Evolutionary conservation across 371 early-diverging fungal genomes (phyloP), one percentile per base, ranked within the genome.

Genomic region (Rhizopus stolonifer): DNA sequence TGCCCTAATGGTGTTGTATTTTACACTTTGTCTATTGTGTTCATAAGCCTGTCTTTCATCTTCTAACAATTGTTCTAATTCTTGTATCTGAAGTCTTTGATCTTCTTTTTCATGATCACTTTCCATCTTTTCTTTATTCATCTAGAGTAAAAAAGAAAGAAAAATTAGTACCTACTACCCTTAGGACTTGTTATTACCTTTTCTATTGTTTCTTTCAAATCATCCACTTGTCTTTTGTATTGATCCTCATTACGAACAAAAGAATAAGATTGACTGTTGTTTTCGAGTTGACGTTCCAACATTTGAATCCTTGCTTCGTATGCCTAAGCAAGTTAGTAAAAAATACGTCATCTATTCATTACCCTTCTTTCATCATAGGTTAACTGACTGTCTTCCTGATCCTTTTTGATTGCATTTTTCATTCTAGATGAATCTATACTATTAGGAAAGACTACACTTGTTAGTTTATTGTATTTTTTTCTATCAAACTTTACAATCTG

Each of bases 11-110:
- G 14, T n/a, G 0, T 14, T 15, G 24, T 6, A 26, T 46, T 68
- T 54, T 68, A 70, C 71, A 46, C 72, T 72, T 18, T 64, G 52
- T 32, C 70, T 49, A 31, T 45, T 45, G 15, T 45, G 46, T 15
- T 45, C 46, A 45, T 45, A 45, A 25, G 46, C 21, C 15, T 45
- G 46, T 26, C 26, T 45, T 45, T 45, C 46, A 25, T 45, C 46
- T 45, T 45, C 46, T 25, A 45, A 26, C 4, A 26, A 8, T 17
- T 45, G 46, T 19, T 45, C 46, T 17, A 45, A n/a, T 26, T 45
- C 46, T 25, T 26, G 24, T 25, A 45, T 45, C 65, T 64, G 3
- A 60, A 61, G 39, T 73, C 77, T 24, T 17, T 25, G 67, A 0
- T 72, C 69, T 38, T 76, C 72, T 13, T 62, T 56, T 54, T 70